phyloP scores from a whole-genome alignment of 331 rosid genomes.

The Cydonia oblonga region DNA sequence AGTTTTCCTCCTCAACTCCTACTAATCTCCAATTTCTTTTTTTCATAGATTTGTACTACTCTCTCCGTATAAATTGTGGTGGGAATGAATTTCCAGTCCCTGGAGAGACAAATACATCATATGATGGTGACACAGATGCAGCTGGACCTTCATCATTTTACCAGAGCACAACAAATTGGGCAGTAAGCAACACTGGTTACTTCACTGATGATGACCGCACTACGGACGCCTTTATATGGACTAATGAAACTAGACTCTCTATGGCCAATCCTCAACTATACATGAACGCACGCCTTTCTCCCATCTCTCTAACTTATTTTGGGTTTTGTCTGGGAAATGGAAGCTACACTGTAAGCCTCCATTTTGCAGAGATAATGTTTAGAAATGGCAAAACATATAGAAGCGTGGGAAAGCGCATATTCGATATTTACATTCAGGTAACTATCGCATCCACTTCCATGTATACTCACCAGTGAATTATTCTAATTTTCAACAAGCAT shows the following conservation, averaged over 20 bases:
- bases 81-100: too few relatives aligned
- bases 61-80: slow-evolving; percentile 60
- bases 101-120: too few relatives aligned
- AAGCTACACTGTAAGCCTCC: too few relatives aligned
- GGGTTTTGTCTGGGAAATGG: too few relatives aligned
- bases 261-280: slow-evolving; percentile 35
- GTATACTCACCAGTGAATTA: not conserved
- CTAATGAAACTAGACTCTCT: slow-evolving; percentile 31
- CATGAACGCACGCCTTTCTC: slow-evolving; percentile 53
- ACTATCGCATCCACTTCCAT: too few relatives aligned
- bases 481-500: not conserved
- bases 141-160: slow-evolving; percentile 21
- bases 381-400: slow-evolving; percentile 23
- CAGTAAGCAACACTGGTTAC: slow-evolving; percentile 53
- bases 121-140: slow-evolving; percentile 21
- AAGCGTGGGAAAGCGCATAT: slow-evolving; percentile 75
- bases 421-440: slow-evolving; percentile 66
- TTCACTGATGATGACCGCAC: slow-evolving; percentile 22
- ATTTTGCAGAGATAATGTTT: too few relatives aligned
- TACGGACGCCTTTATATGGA: not conserved
- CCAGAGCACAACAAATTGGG: slow-evolving; percentile 36
- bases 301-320: slow-evolving; percentile 10
- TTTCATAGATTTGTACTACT: slow-evolving; percentile 13
- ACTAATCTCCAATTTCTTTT: not conserved
- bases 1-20: not conserved